These are phyloP conservation scores for Trametes gibbosa DNA, from an alignment of 768 basidiomycete species.

Conservation along the genomic window DNA sequence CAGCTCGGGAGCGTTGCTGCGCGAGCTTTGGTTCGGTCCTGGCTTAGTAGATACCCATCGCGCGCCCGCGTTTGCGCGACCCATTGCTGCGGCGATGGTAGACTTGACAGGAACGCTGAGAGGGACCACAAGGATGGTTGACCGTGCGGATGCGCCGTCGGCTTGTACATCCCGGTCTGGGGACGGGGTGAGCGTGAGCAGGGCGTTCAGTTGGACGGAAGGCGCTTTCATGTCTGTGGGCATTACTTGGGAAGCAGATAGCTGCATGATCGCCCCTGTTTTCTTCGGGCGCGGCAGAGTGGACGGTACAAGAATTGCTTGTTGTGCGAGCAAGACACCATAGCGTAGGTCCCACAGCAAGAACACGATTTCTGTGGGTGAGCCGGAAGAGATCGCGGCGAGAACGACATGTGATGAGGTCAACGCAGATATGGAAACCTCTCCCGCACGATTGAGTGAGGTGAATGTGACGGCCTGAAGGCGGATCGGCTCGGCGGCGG, in stretches of 20 bases:
- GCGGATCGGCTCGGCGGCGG: conserved; percentile 21
- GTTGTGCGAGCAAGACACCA: conserved; percentile 31
- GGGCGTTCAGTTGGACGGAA: conserved; percentile 4
- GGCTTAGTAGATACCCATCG: conserved; percentile 42
- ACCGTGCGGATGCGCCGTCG: conserved; percentile 28
- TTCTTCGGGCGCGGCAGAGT: conserved; percentile 23
- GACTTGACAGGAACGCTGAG: conserved; percentile 51
- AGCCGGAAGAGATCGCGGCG: conserved; percentile 20
- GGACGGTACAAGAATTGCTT: conserved; percentile 25
- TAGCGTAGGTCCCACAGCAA: conserved; percentile 36
- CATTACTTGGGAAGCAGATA: conserved; percentile 4
- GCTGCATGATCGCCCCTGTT: conserved; percentile 17
- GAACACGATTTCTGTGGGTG: conserved; percentile 25
- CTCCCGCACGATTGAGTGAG: conserved; percentile 13
- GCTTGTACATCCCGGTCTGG: conserved; percentile 5
- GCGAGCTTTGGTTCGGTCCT: not conserved
- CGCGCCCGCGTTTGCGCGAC: conserved; percentile 42
- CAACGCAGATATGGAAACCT: conserved; percentile 27
- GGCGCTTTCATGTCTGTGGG: not conserved
- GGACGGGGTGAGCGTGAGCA: conserved; percentile 21
- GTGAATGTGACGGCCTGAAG: conserved; percentile 23
- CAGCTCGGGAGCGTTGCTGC: conserved; percentile 3
- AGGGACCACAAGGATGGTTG: conserved; percentile 61
- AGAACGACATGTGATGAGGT: conserved; percentile 32
- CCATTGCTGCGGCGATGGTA: conserved; percentile 62